Percentiles rank a stretch among this genome's conserved stretches.
Evolutionary conservation across 1,139 yeast species (phyloP).

Genomic region (Suhomyces maxii): DNA sequence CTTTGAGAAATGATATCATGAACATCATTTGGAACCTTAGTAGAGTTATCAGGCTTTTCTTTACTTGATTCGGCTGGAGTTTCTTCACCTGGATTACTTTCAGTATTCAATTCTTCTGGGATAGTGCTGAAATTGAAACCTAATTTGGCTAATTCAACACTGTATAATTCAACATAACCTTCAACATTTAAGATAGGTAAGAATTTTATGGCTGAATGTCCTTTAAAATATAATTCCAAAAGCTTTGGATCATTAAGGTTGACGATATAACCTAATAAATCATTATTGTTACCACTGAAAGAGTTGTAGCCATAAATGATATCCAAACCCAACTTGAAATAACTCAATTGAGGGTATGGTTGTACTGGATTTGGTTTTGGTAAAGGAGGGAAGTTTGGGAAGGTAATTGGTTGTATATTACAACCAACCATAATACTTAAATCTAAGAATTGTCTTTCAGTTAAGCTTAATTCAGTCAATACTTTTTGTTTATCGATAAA

Average conservation of each 20-base stretch:
- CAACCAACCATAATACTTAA: slow-evolving; percentile 78
- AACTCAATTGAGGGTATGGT: slow-evolving; percentile 45
- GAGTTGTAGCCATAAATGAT: slow-evolving; percentile 40
- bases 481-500: slow-evolving; percentile 63
- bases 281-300: slow-evolving; percentile 29
- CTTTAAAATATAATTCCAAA: slow-evolving; percentile 39
- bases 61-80: slow-evolving; percentile 1
- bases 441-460: slow-evolving; percentile 70
- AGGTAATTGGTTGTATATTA: slow-evolving; percentile 64
- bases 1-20: slow-evolving; percentile 84
- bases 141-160: slow-evolving; percentile 39
- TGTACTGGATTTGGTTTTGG: slow-evolving; percentile 48
- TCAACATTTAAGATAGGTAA: slow-evolving; percentile 69
- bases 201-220: slow-evolving; percentile 41
- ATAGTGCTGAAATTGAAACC: slow-evolving; percentile 23
- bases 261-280: slow-evolving; percentile 38
- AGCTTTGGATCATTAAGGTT: slow-evolving; percentile 40
- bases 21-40: slow-evolving; percentile 69
- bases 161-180: slow-evolving; percentile 68
- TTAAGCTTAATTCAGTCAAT: slow-evolving; percentile 58
- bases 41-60: slow-evolving; percentile 8
- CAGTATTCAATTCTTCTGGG: not conserved
- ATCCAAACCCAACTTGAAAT: slow-evolving; percentile 46
- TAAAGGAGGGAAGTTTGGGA: slow-evolving; percentile 56
- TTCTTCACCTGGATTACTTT: slow-evolving; percentile 1